Evolutionary conservation across 176 grass and related monocot species (phyloP).

Genomic region (Oryza coarctata): DNA sequence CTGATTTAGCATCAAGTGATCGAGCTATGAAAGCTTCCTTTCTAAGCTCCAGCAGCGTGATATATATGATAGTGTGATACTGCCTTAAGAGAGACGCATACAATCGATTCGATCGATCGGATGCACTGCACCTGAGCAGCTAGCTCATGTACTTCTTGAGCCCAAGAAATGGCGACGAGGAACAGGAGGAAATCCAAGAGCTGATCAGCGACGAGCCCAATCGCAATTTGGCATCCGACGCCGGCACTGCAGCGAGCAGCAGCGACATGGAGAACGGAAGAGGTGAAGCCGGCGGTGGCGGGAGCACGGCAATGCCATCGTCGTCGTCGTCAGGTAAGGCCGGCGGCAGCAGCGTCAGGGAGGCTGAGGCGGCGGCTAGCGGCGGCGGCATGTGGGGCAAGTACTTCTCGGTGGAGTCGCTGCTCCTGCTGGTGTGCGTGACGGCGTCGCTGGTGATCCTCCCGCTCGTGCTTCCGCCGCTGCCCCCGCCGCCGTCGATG

Average conservation of each 20-base stretch:
- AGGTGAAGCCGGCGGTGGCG: neutral
- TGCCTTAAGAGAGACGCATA: neutral
- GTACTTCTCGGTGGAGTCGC: slow-evolving; percentile 49
- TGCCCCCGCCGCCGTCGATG: slow-evolving; percentile 75
- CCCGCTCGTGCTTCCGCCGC: slow-evolving; percentile 80
- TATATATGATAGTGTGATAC: neutral
- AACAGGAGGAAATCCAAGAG: slow-evolving; percentile 37
- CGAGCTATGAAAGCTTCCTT: slow-evolving; percentile 17
- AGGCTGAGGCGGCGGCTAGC: neutral
- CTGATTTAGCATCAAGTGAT: neutral
- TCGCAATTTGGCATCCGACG: neutral
- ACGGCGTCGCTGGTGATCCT: slow-evolving; percentile 74
- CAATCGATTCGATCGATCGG: neutral
- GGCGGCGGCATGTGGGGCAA: slow-evolving; percentile 2
- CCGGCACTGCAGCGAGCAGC: neutral
- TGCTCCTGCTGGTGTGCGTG: slow-evolving; percentile 55
- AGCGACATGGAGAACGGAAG: slow-evolving; percentile 32
- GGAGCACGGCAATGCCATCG: neutral
- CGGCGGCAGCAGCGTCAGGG: neutral
- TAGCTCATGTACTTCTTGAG: slow-evolving; percentile 38
- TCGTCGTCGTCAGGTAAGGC: too few relatives aligned
- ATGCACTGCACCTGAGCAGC: neutral
- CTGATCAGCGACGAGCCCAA: slow-evolving; percentile 22
- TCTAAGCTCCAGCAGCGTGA: neutral
- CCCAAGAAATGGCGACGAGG: slow-evolving; percentile 21